phyloP scores from a whole-genome alignment of 78 protist species.

The Tieghemostelium lacteum region DNA sequence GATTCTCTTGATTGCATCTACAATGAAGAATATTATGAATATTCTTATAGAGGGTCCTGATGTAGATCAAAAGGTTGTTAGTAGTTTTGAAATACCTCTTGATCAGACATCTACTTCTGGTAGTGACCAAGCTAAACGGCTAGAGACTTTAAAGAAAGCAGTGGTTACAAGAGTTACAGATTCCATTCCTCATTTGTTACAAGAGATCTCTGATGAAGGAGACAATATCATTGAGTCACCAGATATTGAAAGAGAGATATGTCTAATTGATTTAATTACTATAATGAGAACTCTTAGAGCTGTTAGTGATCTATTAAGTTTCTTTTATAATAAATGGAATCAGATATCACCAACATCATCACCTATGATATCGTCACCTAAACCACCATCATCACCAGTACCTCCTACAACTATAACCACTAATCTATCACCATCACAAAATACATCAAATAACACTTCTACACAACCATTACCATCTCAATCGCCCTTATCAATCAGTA shows the following conservation, averaged over 20 bases:
- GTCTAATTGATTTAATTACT: conserved; percentile 33
- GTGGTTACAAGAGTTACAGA: conserved; percentile 1
- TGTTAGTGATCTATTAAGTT: conserved; percentile 32
- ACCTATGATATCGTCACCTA: neutral
- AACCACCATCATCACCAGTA: conserved; percentile 1
- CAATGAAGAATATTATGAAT: conserved; percentile 32
- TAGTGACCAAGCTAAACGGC: neutral
- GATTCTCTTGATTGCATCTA: conserved; percentile 20
- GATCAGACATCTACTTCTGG: neutral
- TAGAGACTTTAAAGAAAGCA: conserved; percentile 25
- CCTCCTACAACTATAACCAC: neutral
- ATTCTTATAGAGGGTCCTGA: conserved; percentile 30
- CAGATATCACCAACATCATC: neutral
- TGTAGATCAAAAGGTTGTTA: conserved; percentile 7
- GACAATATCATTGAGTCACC: neutral
- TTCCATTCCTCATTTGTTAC: conserved; percentile 3
- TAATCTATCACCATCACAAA: neutral
- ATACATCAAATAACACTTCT: neutral
- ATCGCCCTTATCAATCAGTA: neutral
- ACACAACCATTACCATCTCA: too few species aligned
- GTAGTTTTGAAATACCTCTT: conserved; percentile 1
- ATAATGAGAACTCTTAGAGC: conserved; percentile 37
- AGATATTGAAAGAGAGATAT: conserved; percentile 15
- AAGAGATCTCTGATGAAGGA: conserved; percentile 13
- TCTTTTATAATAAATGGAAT: conserved; percentile 37